A percentile compares a stretch with the other conserved stretches of the same genome.
phyloP scores from a whole-genome alignment of 1,284 basidiomycete genomes.

The Apiotrichum laibachii region DNA sequence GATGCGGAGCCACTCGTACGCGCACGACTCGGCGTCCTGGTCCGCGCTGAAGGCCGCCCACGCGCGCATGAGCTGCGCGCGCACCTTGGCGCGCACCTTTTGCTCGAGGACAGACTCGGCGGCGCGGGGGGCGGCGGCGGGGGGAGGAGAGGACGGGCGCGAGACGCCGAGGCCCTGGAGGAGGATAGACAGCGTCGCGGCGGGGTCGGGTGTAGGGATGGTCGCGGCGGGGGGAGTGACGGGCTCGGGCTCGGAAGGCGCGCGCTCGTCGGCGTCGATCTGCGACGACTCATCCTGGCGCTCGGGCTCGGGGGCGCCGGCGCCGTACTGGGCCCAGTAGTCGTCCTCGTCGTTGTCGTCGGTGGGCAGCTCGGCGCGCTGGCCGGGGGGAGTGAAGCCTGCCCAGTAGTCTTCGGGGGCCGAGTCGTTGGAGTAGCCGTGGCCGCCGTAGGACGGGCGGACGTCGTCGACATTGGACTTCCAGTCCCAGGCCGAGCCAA shows the following conservation, averaged over 20 bases:
- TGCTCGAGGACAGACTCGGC: conserved; percentile 14
- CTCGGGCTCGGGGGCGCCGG: conserved; percentile 5
- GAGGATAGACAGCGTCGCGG: conserved; percentile 13
- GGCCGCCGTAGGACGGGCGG: neutral
- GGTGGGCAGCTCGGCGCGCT: conserved; percentile 7
- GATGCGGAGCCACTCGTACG: conserved; percentile 37
- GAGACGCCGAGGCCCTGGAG: conserved; percentile 8
- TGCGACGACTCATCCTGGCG: too few species aligned
- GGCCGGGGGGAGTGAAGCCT: conserved; percentile 24
- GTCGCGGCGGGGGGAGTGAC: conserved; percentile 8
- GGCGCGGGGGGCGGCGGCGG: neutral
- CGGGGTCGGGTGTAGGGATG: conserved; percentile 8
- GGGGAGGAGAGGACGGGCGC: neutral
- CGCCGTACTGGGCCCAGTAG: conserved; percentile 46
- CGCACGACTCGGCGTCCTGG: conserved; percentile 32
- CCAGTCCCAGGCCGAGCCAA: conserved; percentile 8
- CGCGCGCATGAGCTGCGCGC: conserved; percentile 22
- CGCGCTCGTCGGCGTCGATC: neutral
- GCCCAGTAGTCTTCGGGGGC: conserved; percentile 36
- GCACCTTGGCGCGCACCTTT: conserved; percentile 26
- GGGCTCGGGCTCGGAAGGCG: conserved; percentile 8
- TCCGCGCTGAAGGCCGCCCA: conserved; percentile 22
- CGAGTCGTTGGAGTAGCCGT: conserved; percentile 1
- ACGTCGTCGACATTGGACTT: conserved; percentile 11
- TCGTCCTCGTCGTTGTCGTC: conserved; percentile 31